A percentile compares a stretch with the other conserved stretches of the same genome.
Evolutionary conservation across 2,329 filamentous ascomycete genomes (phyloP).

Genomic region (Ambrosiella cleistominuta): DNA sequence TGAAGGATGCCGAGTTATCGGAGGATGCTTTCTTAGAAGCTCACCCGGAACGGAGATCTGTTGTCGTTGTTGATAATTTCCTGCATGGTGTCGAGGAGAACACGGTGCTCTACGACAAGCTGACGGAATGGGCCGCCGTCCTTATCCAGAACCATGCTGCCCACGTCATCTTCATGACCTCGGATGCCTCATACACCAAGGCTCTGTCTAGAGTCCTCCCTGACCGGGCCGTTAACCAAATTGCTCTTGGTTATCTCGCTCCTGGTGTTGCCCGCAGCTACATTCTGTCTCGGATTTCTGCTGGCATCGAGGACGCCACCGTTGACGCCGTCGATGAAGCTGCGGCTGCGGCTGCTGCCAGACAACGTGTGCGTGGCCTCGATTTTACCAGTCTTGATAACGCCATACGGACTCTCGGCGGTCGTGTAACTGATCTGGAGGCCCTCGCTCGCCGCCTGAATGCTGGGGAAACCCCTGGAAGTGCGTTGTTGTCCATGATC

Average conservation of each 20-base stretch:
- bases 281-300: slow-evolving; percentile 57
- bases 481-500: slow-evolving; percentile 76
- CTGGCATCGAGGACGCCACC: slow-evolving; percentile 16
- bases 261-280: slow-evolving; percentile 77
- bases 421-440: slow-evolving; percentile 87
- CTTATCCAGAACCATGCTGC: slow-evolving; percentile 76
- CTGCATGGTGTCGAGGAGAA: slow-evolving; percentile 55
- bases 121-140: slow-evolving; percentile 77
- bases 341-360: slow-evolving; percentile 19
- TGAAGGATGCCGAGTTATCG: slow-evolving; percentile 52
- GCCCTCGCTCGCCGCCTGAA: slow-evolving; percentile 82
- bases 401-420: slow-evolving; percentile 68
- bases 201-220: slow-evolving; percentile 72
- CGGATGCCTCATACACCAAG: slow-evolving; percentile 76
- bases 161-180: slow-evolving; percentile 87
- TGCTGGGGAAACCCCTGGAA: slow-evolving; percentile 63
- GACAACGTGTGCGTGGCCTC: slow-evolving; percentile 15
- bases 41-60: slow-evolving; percentile 65
- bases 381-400: slow-evolving; percentile 57
- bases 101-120: slow-evolving; percentile 52
- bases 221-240: slow-evolving; percentile 74
- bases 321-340: slow-evolving; percentile 22
- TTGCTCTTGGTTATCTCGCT: slow-evolving; percentile 71
- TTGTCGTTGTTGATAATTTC: slow-evolving; percentile 86
- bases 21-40: slow-evolving; percentile 82